Percentiles rank a stretch among this genome's conserved stretches.
These are phyloP conservation scores for Acanthamoeba culbertsoni DNA, from an alignment of 208 protist genomes.

Conservation along the genomic window DNA sequence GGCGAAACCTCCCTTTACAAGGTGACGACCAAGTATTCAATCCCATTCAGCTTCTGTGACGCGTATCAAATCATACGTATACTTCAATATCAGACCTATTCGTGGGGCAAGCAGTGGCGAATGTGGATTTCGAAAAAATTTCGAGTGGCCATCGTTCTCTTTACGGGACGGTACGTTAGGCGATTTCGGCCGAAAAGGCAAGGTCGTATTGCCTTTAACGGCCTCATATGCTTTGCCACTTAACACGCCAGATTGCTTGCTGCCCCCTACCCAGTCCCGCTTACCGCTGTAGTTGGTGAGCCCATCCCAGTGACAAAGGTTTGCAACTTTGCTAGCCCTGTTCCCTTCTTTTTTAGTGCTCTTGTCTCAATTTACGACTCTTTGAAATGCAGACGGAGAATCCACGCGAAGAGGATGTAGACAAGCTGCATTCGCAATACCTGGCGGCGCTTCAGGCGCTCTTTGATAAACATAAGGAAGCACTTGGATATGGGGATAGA, in stretches of 20 bases:
- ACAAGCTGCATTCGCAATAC: background rate
- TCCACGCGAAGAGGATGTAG: background rate
- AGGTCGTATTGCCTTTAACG: background rate
- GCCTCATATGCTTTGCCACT: background rate
- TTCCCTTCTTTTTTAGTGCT: background rate
- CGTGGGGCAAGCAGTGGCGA: background rate
- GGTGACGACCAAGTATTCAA: background rate
- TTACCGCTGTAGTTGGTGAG: background rate
- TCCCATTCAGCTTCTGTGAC: background rate
- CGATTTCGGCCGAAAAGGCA: too few relatives aligned
- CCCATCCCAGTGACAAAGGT: background rate
- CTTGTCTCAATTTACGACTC: background rate
- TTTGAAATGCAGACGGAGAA: background rate
- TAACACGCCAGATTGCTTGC: background rate
- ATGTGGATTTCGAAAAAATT: background rate
- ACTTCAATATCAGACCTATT: background rate
- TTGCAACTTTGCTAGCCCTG: background rate
- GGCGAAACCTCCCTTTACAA: slow-evolving; percentile 51
- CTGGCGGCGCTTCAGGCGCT: background rate
- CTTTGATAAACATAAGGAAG: background rate
- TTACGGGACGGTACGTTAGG: background rate
- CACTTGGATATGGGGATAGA: background rate
- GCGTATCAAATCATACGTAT: background rate
- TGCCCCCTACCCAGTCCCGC: background rate
- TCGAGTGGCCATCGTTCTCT: background rate